Percentiles rank a stretch among this genome's conserved stretches.
These are phyloP conservation scores for Fusarium aywerte DNA, from an alignment of 2,329 filamentous ascomycete species.

Conservation along the genomic window DNA sequence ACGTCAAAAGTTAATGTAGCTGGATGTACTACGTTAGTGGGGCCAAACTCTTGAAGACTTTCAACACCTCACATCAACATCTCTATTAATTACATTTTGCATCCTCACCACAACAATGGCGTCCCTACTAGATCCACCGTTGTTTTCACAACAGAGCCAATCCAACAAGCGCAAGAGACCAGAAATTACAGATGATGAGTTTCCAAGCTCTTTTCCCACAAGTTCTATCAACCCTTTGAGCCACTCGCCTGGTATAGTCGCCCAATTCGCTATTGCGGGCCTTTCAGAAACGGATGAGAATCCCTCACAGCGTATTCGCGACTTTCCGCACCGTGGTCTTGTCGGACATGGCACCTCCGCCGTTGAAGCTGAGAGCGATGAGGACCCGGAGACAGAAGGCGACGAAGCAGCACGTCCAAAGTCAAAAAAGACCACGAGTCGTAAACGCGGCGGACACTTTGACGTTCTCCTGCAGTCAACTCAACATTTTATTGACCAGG, in stretches of 20 bases:
- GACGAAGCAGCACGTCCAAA: conserved; percentile 22
- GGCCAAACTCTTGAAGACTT: conserved; percentile 19
- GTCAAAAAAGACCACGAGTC: conserved; percentile 17
- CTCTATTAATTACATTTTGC: not conserved
- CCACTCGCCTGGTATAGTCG: conserved; percentile 62
- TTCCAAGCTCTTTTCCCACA: conserved; percentile 44
- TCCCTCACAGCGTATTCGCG: conserved; percentile 52
- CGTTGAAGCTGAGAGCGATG: conserved; percentile 36
- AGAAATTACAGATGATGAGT: not conserved
- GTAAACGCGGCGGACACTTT: conserved; percentile 62
- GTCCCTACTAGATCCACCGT: conserved; percentile 39
- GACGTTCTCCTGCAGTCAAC: conserved; percentile 74
- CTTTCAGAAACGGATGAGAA: conserved; percentile 59
- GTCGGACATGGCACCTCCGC: not conserved
- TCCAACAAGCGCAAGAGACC: conserved; percentile 41
- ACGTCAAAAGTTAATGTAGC: not conserved
- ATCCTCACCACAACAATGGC: conserved; percentile 18
- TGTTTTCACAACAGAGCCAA: conserved; percentile 29
- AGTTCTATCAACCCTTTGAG: conserved; percentile 65
- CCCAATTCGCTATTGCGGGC: conserved; percentile 65
- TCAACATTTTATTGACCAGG: conserved; percentile 76
- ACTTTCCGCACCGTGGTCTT: conserved; percentile 64
- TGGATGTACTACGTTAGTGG: conserved; percentile 14
- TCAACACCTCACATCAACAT: conserved; percentile 9
- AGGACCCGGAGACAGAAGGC: conserved; percentile 33